Percentiles rank a stretch among this genome's conserved stretches.
Conservation (phyloP, 1,139 yeast species). For the Taiozyma sp. region DNA sequence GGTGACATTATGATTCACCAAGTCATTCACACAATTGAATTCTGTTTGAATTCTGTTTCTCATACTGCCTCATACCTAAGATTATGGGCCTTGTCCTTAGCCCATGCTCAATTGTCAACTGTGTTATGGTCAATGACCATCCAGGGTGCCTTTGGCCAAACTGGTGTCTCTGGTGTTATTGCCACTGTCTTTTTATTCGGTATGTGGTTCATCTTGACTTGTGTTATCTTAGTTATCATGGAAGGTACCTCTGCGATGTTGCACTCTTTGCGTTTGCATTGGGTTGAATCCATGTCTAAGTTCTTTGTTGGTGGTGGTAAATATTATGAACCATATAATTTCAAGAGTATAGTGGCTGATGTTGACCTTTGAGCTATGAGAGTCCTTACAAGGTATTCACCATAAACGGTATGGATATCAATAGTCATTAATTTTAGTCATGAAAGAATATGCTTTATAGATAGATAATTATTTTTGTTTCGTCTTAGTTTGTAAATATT, state of each 20-base stretch:
- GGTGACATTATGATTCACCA: conserved; percentile 97
- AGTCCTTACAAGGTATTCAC: not conserved
- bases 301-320: conserved; percentile 95
- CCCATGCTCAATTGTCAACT: conserved; percentile 92
- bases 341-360: conserved; percentile 32
- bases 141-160: conserved; percentile 70
- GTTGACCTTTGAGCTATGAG: conserved; percentile 18
- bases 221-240: conserved; percentile 89
- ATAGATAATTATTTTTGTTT: not conserved
- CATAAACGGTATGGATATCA: not conserved
- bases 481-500: not conserved
- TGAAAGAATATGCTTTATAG: not conserved
- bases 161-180: conserved; percentile 66
- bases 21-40: conserved; percentile 97
- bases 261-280: conserved; percentile 91
- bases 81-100: conserved; percentile 95
- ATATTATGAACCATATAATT: conserved; percentile 79
- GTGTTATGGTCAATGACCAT: conserved; percentile 98
- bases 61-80: conserved; percentile 97
- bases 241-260: conserved; percentile 99
- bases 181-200: conserved; percentile 79
- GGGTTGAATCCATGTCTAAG: conserved; percentile 99
- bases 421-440: not conserved
- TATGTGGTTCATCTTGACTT: conserved; percentile 92
- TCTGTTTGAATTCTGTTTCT: conserved; percentile 94